These are phyloP conservation scores for Sclerotinia subarctica DNA, from an alignment of 2,329 filamentous ascomycete genomes.

Conservation along the genomic window DNA sequence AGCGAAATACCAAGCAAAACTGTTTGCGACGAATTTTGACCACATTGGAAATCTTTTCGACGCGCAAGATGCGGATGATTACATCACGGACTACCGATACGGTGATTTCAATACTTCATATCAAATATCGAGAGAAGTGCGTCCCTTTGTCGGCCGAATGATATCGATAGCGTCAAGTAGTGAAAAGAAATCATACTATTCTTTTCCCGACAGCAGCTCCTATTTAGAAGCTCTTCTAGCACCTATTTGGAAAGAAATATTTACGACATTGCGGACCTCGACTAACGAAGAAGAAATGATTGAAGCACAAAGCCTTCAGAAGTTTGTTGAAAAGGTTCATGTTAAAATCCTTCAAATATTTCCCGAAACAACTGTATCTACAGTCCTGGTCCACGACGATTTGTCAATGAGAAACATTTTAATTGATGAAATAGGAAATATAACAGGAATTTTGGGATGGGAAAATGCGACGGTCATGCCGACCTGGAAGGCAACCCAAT, in stretches of 20 bases:
- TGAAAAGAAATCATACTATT: neutral
- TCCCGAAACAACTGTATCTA: neutral
- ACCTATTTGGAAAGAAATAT: neutral
- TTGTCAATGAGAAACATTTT: conserved; percentile 8
- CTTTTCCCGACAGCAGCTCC: neutral
- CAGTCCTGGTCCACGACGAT: neutral
- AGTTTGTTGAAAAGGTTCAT: neutral
- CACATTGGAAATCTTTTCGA: neutral
- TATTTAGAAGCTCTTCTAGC: conserved; percentile 1
- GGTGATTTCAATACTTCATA: neutral
- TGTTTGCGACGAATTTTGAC: neutral
- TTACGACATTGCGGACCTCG: neutral
- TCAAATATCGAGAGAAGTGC: neutral
- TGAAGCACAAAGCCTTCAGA: neutral
- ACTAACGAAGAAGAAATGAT: neutral
- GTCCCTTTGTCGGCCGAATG: neutral
- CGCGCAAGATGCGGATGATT: neutral
- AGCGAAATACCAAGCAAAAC: conserved; percentile 1
- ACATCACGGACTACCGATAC: neutral
- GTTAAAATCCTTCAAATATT: neutral
- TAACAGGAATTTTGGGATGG: conserved; percentile 1
- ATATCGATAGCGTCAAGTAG: neutral
- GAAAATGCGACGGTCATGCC: neutral
- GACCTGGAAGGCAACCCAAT: neutral
- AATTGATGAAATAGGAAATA: neutral